Conservation (phyloP, 2,329 filamentous ascomycete genomes). For the Talaromyces albobiverticillius region DNA sequence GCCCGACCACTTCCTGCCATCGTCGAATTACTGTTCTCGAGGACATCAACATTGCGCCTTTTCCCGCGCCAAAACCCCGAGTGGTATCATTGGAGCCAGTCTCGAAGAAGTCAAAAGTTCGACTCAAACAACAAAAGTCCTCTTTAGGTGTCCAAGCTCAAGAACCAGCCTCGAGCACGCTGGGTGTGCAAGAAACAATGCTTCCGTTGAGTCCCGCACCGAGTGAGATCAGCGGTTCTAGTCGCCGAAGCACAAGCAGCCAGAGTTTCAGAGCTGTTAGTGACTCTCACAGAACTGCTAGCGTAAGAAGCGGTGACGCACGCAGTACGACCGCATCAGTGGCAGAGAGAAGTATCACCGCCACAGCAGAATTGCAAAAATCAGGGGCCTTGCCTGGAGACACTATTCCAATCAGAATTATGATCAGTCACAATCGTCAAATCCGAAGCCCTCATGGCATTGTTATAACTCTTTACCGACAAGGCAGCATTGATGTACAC, state of each 20-base stretch:
- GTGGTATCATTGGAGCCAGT: slow-evolving; percentile 87
- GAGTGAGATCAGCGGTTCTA: slow-evolving; percentile 71
- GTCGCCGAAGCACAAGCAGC: slow-evolving; percentile 64
- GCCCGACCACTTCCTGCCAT: slow-evolving; percentile 75
- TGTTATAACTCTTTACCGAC: slow-evolving; percentile 86
- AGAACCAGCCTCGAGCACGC: slow-evolving; percentile 43
- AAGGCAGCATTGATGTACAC: slow-evolving; percentile 83
- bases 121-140: slow-evolving; percentile 48
- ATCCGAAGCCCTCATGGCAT: slow-evolving; percentile 90
- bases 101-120: slow-evolving; percentile 65
- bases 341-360: slow-evolving; percentile 78
- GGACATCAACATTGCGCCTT: slow-evolving; percentile 75
- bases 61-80: slow-evolving; percentile 71
- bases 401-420: slow-evolving; percentile 72
- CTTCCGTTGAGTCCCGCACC: slow-evolving; percentile 50
- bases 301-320: slow-evolving; percentile 46
- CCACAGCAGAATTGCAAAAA: slow-evolving; percentile 76
- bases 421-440: slow-evolving; percentile 81
- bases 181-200: slow-evolving; percentile 31
- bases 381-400: slow-evolving; percentile 86
- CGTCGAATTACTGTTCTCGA: slow-evolving; percentile 77
- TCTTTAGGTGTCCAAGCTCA: slow-evolving; percentile 36
- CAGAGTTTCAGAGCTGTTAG: slow-evolving; percentile 54
- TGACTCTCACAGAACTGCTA: slow-evolving; percentile 37
- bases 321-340: slow-evolving; percentile 52